Evolutionary conservation across 192 early-diverging fungal genomes (phyloP).

Genomic region (Coemansia sp.): DNA sequence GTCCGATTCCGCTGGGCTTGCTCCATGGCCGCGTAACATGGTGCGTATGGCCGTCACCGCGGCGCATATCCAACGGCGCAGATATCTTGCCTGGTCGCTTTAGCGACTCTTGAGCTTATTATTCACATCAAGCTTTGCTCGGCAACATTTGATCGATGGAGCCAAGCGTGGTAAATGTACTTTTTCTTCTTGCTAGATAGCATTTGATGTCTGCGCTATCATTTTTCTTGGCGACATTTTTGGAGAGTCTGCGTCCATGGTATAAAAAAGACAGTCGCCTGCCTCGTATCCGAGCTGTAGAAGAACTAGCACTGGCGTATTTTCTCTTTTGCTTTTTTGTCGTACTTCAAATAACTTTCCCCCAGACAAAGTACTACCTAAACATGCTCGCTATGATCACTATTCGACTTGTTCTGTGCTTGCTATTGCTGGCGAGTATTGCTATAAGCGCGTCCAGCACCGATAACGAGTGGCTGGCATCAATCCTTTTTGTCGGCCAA

Average conservation of each 20-base stretch:
- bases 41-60: conserved; percentile 55
- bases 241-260: not conserved
- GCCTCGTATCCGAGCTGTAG: not conserved
- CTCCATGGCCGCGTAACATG: conserved; percentile 78
- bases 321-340: not conserved
- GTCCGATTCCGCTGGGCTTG: conserved; percentile 82
- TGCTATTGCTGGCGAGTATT: not conserved
- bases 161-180: not conserved
- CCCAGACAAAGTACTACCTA: not conserved
- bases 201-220: conserved; percentile 4
- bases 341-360: not conserved
- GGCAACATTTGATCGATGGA: conserved; percentile 4
- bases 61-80: conserved; percentile 16
- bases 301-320: not conserved
- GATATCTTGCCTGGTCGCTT: conserved; percentile 45
- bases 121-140: not conserved
- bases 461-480: not conserved
- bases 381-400: not conserved
- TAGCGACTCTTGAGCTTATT: conserved; percentile 1
- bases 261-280: not conserved
- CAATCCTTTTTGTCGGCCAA: not conserved
- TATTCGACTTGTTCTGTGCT: not conserved
- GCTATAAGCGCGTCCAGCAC: not conserved
- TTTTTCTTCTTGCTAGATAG: not conserved
- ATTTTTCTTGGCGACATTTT: not conserved